A percentile compares a stretch with the other conserved stretches of the same genome.
Conservation (phyloP, 805 yeast species). For the Pichia ethanolica region DNA sequence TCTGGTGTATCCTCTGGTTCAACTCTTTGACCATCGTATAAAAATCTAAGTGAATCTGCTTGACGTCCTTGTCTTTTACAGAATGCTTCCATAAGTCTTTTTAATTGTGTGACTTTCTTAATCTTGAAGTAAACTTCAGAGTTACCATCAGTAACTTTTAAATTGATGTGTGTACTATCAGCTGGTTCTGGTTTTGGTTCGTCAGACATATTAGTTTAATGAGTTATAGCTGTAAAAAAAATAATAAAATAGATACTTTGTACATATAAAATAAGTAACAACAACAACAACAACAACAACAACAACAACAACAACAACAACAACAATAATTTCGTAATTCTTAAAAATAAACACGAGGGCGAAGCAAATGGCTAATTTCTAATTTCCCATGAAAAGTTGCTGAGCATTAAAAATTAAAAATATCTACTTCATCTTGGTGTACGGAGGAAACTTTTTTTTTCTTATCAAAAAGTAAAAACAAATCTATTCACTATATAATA, state of each 20-base stretch:
- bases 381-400: too few relatives aligned
- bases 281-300: too few relatives aligned
- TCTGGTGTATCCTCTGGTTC: slow-evolving; percentile 88
- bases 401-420: too few relatives aligned
- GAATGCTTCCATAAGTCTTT: slow-evolving; percentile 94
- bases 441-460: background rate
- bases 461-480: too few relatives aligned
- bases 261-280: too few relatives aligned
- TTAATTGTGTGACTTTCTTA: slow-evolving; percentile 85
- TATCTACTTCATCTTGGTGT: background rate
- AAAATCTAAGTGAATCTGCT: slow-evolving; percentile 72
- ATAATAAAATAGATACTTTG: too few relatives aligned
- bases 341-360: background rate
- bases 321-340: too few relatives aligned
- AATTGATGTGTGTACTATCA: slow-evolving; percentile 58
- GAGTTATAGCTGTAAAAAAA: too few relatives aligned
- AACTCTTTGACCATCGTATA: slow-evolving; percentile 90
- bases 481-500: too few relatives aligned
- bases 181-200: slow-evolving; percentile 46
- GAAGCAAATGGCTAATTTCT: background rate
- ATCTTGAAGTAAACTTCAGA: slow-evolving; percentile 95
- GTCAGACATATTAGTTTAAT: slow-evolving; percentile 22
- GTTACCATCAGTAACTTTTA: slow-evolving; percentile 89
- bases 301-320: too few relatives aligned
- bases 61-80: slow-evolving; percentile 96